Percentiles rank a stretch among this genome's conserved stretches.
These are phyloP conservation scores for Sapria himalayana DNA, from an alignment of 345 rosid species.

Conservation along the genomic window DNA sequence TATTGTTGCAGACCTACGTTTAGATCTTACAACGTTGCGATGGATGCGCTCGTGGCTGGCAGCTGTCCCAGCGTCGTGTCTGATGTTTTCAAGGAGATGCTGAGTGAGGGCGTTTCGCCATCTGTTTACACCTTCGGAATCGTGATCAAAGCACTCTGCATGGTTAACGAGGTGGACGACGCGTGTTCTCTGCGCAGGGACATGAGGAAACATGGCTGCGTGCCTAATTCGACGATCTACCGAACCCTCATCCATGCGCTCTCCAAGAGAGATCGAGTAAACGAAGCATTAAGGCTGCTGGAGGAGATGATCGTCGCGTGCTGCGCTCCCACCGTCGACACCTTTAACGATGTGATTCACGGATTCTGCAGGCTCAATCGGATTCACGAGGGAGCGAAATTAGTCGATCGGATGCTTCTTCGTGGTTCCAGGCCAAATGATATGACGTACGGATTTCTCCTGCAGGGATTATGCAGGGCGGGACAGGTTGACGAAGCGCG, in stretches of 20 bases:
- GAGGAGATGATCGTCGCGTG: slow-evolving; percentile 88
- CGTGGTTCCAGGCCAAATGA: slow-evolving; percentile 54
- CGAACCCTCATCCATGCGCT: slow-evolving; percentile 64
- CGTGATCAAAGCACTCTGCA: slow-evolving; percentile 60
- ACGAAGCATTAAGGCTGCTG: slow-evolving; percentile 43
- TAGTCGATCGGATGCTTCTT: slow-evolving; percentile 58
- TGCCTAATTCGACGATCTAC: slow-evolving; percentile 54
- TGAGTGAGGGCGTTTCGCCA: slow-evolving; percentile 43
- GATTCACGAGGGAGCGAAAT: slow-evolving; percentile 44
- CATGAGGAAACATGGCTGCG: slow-evolving; percentile 73
- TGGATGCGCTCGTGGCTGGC: slow-evolving; percentile 35
- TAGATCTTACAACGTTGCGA: slow-evolving; percentile 50
- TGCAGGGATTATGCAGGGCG: slow-evolving; percentile 41
- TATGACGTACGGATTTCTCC: slow-evolving; percentile 39
- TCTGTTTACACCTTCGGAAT: slow-evolving; percentile 48
- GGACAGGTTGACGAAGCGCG: slow-evolving; percentile 58
- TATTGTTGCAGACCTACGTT: slow-evolving; percentile 43
- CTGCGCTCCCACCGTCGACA: slow-evolving; percentile 54
- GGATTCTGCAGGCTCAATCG: slow-evolving; percentile 45
- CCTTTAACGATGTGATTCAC: slow-evolving; percentile 56
- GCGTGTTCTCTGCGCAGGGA: slow-evolving; percentile 57
- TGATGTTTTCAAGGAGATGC: slow-evolving; percentile 72
- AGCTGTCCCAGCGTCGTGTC: slow-evolving; percentile 40
- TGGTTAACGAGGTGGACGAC: slow-evolving; percentile 45
- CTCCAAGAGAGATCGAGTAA: slow-evolving; percentile 35